Base-by-base conservation (phyloP, 2,329 filamentous ascomycete genomes). In the Furcasterigmium sp. region DNA sequence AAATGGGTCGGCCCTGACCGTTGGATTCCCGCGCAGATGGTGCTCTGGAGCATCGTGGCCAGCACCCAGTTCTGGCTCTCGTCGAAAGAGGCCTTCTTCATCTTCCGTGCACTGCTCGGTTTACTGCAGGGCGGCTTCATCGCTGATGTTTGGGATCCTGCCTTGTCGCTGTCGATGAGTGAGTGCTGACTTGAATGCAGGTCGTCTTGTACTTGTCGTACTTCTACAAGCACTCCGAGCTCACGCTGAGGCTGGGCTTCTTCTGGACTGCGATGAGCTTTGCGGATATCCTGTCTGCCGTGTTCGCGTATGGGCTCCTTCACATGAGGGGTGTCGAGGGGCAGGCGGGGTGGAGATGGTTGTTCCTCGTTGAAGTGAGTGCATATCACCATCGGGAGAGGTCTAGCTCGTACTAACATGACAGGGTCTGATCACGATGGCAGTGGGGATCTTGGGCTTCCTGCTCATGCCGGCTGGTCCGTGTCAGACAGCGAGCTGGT, bases 21-120 rank as follows among this genome's bases (percentile, higher is more conserved):
- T 13, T 79, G 75, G 74, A 78, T 80, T 34, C 77, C 77, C 0
- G 59, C 72, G 25, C 75, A 77, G 47, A 78, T 80, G 69, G 56
- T 73, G 2, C 61, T 67, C 3, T 78, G 73, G 74, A 74, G 69
- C 51, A 51, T 75, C 8, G 67, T 77, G 6, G 69, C 75, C 2
- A 59, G 63, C 15, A 60, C 60, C 43, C 73, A 75, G 52, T 66
- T 56, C 39, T 60, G 60, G 53, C 51, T 65, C 5, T 48, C 38
- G 3, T 58, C 61, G 3, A 50, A 59, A 8, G 40, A 52, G 5
- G 59, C 61, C 1, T 65, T 62, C 45, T 48, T 65, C 3, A 47
- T 52, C 20, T 58, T 54, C 20, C 56, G 64, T 6, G 51, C 56
- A 1, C 44, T 67, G 20, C 46, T 68, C 1, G 64, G 61, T 8